phyloP scores from a whole-genome alignment of 768 basidiomycete genomes.

The Rhizopogon vinicolor region DNA sequence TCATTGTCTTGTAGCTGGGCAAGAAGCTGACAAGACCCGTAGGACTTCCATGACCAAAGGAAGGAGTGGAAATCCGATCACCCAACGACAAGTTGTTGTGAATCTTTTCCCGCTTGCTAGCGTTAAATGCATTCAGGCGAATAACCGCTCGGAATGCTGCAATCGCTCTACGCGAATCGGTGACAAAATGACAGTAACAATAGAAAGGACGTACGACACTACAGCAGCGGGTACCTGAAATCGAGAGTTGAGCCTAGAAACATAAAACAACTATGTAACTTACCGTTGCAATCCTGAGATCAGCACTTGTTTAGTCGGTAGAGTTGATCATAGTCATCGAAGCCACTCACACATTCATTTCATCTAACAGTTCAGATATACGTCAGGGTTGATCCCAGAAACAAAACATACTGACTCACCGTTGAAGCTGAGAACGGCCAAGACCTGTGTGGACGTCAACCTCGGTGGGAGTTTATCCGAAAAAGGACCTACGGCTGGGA shows the following conservation, averaged over 20 bases:
- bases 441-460: conserved; percentile 31
- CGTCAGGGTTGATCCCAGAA: conserved; percentile 3
- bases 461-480: conserved; percentile 1
- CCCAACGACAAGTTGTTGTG: not conserved
- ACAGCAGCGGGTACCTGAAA: conserved; percentile 60
- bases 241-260: not conserved
- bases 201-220: conserved; percentile 43
- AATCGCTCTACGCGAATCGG: conserved; percentile 31
- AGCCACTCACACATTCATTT: conserved; percentile 57
- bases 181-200: conserved; percentile 1
- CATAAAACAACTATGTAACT: conserved; percentile 8
- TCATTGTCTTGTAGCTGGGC: conserved; percentile 1
- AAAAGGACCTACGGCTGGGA: conserved; percentile 56
- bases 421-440: conserved; percentile 57
- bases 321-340: not conserved
- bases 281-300: conserved; percentile 49
- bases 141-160: conserved; percentile 69
- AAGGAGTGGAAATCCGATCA: not conserved
- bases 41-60: not conserved
- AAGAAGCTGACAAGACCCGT: conserved; percentile 4
- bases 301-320: not conserved
- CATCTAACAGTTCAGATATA: conserved; percentile 28
- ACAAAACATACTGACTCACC: conserved; percentile 32
- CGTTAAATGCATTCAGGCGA: conserved; percentile 53
- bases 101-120: conserved; percentile 3